Evolutionary conservation across 2,329 filamentous ascomycete species (phyloP), one percentile per base, ranked within the genome.

Genomic region (Cercospora brassicicola): DNA sequence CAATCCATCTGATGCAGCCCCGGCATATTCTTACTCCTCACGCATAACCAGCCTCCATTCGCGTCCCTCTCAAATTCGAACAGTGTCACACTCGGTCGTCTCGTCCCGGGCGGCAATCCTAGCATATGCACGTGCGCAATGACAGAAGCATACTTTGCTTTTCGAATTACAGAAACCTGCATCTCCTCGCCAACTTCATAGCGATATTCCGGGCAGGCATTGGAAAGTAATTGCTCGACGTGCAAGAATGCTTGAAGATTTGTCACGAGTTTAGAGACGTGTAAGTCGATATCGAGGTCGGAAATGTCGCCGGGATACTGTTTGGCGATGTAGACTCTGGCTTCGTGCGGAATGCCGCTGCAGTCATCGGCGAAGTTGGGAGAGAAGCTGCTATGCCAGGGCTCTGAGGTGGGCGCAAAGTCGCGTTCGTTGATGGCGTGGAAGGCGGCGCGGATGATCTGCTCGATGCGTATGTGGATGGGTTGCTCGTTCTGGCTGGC

Each of bases 391-490:
- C 48, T 53, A 1, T 53, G 36, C 62, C 62, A 65, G 26, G 62
- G 51, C 5, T 59, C 26, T 3, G 62, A 65, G n/a, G 28, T 59
- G 18, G 62, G 36, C 33, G 56, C 23, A 9, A 59, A 59, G 20
- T 48, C 10, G 42, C 62, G 20, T 23, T 65, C 20, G 26, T 65
- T 65, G 55, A 65, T 59, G 48, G 48, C 48, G 23, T 15, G 48
- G 48, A 15, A 53, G 48, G 20, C 18, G 3, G 20, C 48, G 48
- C 48, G 48, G 20, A 53, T 53, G 48, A 53, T 53, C 11, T 26
- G 48, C 23, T 53, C 48, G 20, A 53, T 13, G 23, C 23, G 48
- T 23, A 15, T 53, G 10, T 28, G 48, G 48, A 26, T 53, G 4
- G 18, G 48, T 23, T 53, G 48, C 18, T 53, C 48, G 11, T 23